A percentile compares a stretch with the other conserved stretches of the same genome.
Evolutionary conservation across 441 rosid genomes (phyloP).

Genomic region (Isatis lusitanica): DNA sequence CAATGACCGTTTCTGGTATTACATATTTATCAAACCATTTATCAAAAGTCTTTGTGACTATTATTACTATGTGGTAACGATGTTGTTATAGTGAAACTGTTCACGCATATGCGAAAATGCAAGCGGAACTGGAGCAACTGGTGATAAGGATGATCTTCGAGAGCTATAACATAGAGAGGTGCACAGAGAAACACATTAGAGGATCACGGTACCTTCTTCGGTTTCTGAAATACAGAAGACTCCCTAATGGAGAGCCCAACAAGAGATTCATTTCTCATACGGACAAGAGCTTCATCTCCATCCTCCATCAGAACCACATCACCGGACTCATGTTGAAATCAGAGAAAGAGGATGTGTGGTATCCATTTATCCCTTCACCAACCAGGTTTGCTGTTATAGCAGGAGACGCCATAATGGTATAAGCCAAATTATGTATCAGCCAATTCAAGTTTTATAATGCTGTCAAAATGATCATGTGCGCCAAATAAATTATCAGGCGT

Average conservation of each 20-base stretch:
- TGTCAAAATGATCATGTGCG: constrained; percentile 2
- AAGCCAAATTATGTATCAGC: constrained; percentile 1
- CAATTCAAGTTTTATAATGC: not conserved
- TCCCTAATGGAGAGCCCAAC: constrained; percentile 40
- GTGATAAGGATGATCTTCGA: constrained; percentile 62
- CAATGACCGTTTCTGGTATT: constrained; percentile 58
- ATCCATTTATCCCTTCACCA: constrained; percentile 47
- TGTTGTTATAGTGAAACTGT: constrained; percentile 45
- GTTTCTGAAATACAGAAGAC: constrained; percentile 48
- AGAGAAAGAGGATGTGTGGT: constrained; percentile 52
- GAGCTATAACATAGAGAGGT: constrained; percentile 57
- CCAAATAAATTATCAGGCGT: constrained; percentile 43
- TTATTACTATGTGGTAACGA: not conserved
- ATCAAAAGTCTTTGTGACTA: not conserved
- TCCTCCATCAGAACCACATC: constrained; percentile 63
- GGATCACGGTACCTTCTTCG: constrained; percentile 60
- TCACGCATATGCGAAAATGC: constrained; percentile 43
- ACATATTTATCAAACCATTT: not conserved
- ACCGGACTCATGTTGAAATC: constrained; percentile 54
- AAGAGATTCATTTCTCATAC: constrained; percentile 56
- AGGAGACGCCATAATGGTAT: constrained; percentile 68
- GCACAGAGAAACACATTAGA: constrained; percentile 38
- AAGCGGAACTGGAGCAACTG: constrained; percentile 45
- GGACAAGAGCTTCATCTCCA: constrained; percentile 65
- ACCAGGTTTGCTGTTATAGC: constrained; percentile 56